These are phyloP conservation scores for Chrysoporthe puriensis DNA, from an alignment of 2,329 filamentous ascomycete genomes.

Conservation along the genomic window DNA sequence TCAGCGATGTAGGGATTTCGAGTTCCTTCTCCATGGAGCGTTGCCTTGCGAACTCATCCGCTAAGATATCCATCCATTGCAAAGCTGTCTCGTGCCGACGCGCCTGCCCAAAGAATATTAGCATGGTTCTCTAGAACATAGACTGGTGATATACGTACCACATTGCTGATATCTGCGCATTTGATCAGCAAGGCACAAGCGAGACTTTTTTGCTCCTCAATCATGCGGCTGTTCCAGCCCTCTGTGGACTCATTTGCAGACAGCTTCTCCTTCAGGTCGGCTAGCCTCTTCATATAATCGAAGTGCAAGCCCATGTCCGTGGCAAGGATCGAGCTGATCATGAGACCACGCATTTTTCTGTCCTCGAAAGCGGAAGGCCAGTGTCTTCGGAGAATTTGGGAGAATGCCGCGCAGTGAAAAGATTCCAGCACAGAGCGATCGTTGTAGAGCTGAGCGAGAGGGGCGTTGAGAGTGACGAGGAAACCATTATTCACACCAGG, in stretches of 20 bases:
- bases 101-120: constrained; percentile 59
- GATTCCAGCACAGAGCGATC: constrained; percentile 96
- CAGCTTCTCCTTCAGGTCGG: constrained; percentile 78
- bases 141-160: constrained; percentile 60
- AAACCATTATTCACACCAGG: constrained; percentile 99
- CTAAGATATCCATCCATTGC: constrained; percentile 91
- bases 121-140: too few species aligned
- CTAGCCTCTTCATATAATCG: constrained; percentile 90
- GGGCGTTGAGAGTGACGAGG: constrained; percentile 86
- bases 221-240: constrained; percentile 75
- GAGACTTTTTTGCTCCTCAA: constrained; percentile 77
- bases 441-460: constrained; percentile 93
- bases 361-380: constrained; percentile 86
- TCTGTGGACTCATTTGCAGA: constrained; percentile 68
- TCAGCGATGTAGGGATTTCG: constrained; percentile 83
- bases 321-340: constrained; percentile 97
- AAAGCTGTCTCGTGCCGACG: constrained; percentile 81
- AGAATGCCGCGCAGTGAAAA: constrained; percentile 96
- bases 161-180: constrained; percentile 98
- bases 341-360: constrained; percentile 78
- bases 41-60: constrained; percentile 92
- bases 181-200: constrained; percentile 94
- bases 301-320: constrained; percentile 98
- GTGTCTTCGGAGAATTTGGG: constrained; percentile 88
- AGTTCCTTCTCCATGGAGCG: constrained; percentile 89